phyloP scores from a whole-genome alignment of 345 rosid species.

The Bruguiera parviflora region DNA sequence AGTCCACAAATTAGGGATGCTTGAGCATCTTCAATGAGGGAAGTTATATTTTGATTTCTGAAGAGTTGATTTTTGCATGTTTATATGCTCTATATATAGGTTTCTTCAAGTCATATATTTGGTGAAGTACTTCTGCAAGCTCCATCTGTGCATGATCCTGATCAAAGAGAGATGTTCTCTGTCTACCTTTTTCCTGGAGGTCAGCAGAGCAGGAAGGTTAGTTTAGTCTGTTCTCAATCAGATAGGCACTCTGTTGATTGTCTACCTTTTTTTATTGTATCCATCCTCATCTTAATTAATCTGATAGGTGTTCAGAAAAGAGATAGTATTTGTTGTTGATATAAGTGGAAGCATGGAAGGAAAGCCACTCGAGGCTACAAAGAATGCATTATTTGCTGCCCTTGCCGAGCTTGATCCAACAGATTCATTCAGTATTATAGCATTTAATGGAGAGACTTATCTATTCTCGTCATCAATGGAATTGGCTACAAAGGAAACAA shows the following conservation, averaged over 20 bases:
- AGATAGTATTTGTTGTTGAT: conserved; percentile 77
- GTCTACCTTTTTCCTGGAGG: conserved; percentile 66
- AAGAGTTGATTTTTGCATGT: background rate
- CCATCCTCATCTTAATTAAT: conserved; percentile 25
- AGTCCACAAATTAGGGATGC: conserved; percentile 4
- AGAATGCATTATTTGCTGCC: conserved; percentile 54
- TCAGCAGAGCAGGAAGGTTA: conserved; percentile 55
- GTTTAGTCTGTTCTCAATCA: conserved; percentile 14
- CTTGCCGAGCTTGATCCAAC: conserved; percentile 53
- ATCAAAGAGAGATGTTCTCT: conserved; percentile 81
- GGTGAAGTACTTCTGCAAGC: conserved; percentile 83
- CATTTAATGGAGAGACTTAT: conserved; percentile 65
- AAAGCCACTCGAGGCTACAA: conserved; percentile 61
- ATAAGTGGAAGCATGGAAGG: conserved; percentile 90
- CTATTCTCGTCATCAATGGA: conserved; percentile 65
- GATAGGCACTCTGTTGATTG: background rate
- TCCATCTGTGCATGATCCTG: conserved; percentile 59
- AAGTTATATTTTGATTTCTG: background rate
- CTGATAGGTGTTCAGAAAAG: conserved; percentile 66
- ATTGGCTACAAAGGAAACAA: conserved; percentile 51
- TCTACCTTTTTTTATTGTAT: conserved; percentile 4
- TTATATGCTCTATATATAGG: conserved; percentile 34
- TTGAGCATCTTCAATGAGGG: conserved; percentile 9
- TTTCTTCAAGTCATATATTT: conserved; percentile 47
- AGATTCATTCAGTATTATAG: conserved; percentile 83